Evolutionary conservation across 495 filamentous ascomycete species (phyloP), one percentile per base, ranked within the genome.

Genomic region (Aspergillus cavernicola): DNA sequence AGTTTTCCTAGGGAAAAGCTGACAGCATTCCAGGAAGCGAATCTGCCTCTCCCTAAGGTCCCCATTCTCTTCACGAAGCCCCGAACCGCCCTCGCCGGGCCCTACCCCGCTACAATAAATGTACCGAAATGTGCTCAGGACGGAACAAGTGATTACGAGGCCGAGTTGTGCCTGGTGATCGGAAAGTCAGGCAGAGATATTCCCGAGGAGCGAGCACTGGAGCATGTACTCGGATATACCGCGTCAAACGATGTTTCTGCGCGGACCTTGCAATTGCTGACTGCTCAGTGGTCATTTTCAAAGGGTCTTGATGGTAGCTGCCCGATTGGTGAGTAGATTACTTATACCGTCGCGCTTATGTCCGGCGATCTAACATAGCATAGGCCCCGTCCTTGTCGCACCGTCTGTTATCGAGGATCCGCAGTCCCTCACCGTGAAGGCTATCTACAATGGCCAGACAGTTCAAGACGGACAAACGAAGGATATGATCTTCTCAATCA

Each of bases 381-480:
- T n/a, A n/a, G n/a, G 70, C 6, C 71, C 70, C 6, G 67, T 72
- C 15, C 63, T 76, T 2, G 73, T 76, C 0, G 46, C 72, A 4
- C 42, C 66, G 1, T 57, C 56, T 1, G 60, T 59, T 2, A 71
- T 76, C 42, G 18, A 48, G 23, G 68, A 76, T 42, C 69, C 72
- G 6, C 63, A 68, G 15, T 52, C 24, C 1, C 60, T 73, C 2
- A 6, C 31, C 0, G 62, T 73, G 40, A 64, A 60, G 40, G 66
- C 67, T 2, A 63, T 64, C 7, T 53, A 66, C 42, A 66, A 70
- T 39, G 66, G 60, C 9, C 19, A n/a, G 0, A 49, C 45, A 1
- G 61, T 68, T 4, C 68, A 72, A 35, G 64, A 69, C 19, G 56
- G 53, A 0, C 31, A 65, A 24, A 67, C 65, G 0, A 12, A 10